Evolutionary conservation across 176 grass and related monocot genomes (phyloP).

Genomic region (Leersia perrieri): DNA sequence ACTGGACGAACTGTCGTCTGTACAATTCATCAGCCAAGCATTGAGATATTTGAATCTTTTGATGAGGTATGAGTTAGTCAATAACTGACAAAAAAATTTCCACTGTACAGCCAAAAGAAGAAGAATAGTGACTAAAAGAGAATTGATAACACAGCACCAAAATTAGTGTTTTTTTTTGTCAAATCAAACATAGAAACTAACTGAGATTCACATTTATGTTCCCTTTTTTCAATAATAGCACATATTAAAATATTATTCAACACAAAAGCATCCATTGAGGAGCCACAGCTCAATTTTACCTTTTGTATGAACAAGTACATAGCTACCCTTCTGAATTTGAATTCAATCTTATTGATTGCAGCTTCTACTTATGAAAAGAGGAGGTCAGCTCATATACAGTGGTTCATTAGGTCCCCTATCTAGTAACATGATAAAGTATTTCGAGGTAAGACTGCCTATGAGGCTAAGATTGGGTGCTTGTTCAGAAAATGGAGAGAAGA

Average conservation of each 20-base stretch:
- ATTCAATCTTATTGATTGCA: constrained; percentile 35
- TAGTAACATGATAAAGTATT: constrained; percentile 82
- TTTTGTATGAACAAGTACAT: not conserved
- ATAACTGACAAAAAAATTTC: constrained; percentile 10
- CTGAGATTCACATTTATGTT: not conserved
- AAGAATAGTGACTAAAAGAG: not conserved
- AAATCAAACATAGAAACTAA: not conserved
- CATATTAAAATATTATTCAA: not conserved
- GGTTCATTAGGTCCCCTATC: constrained; percentile 75
- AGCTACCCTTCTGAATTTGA: constrained; percentile 9
- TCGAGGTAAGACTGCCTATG: constrained; percentile 61
- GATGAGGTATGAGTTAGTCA: constrained; percentile 59
- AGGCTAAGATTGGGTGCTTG: not conserved
- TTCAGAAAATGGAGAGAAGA: not conserved
- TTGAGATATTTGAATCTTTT: constrained; percentile 96
- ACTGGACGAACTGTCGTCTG: constrained; percentile 89
- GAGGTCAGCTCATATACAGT: constrained; percentile 78
- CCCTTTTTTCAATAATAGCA: not conserved
- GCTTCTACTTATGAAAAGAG: constrained; percentile 96
- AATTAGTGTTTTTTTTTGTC: not conserved
- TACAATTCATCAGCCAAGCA: constrained; percentile 96
- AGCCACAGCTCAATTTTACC: not conserved
- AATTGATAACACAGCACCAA: not conserved
- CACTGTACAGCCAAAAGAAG: not conserved
- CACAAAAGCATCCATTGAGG: not conserved